These are phyloP conservation scores for Nicotiana tabacum DNA, from an alignment of 257 asterid species.

Conservation along the genomic window DNA sequence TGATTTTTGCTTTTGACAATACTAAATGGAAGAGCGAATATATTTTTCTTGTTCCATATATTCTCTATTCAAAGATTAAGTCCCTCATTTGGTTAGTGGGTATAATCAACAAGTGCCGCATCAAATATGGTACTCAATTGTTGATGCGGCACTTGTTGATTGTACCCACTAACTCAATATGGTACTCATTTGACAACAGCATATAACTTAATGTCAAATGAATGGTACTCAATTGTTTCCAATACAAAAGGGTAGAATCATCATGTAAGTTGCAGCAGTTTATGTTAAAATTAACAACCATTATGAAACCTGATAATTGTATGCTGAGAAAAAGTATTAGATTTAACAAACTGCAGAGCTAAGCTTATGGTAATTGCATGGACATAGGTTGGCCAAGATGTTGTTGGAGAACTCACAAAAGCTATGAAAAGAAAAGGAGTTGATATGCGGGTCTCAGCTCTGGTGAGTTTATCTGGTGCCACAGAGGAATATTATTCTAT, in stretches of 20 bases:
- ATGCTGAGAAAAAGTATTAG: background rate
- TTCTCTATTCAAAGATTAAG: background rate
- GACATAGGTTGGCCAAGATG: constrained; percentile 75
- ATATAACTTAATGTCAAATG: background rate
- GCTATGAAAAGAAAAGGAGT: constrained; percentile 72
- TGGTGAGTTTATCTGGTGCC: constrained; percentile 36
- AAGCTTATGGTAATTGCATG: background rate
- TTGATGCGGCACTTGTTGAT: too few species aligned
- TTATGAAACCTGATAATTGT: background rate
- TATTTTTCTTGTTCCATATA: background rate
- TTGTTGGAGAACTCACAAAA: constrained; percentile 60
- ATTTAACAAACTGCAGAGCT: background rate
- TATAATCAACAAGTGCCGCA: background rate
- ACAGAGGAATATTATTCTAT: background rate
- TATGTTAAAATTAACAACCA: background rate
- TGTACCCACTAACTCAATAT: too few species aligned
- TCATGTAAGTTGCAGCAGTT: background rate
- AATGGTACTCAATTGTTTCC: background rate
- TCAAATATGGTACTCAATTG: background rate
- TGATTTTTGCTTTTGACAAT: background rate
- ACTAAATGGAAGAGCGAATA: background rate
- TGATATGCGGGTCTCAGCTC: constrained; percentile 71
- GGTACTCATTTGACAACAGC: background rate
- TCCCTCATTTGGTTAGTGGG: background rate
- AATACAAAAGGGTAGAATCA: background rate